Conservation (phyloP, 2,329 filamentous ascomycete genomes). For the Apiospora sp. region DNA sequence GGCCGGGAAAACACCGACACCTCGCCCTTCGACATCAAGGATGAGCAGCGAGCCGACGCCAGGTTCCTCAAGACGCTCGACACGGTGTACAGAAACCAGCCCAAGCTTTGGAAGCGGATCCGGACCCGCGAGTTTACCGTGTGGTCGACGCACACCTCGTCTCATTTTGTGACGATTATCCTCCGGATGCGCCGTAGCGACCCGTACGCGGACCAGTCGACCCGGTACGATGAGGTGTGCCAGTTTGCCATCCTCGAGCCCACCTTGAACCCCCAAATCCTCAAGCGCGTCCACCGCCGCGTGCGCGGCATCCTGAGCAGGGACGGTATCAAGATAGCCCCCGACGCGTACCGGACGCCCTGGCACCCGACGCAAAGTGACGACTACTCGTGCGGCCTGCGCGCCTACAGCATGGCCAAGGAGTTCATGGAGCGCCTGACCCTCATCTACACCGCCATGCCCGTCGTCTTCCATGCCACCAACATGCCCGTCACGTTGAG, state of each 20-base stretch:
- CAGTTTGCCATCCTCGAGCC: constrained; percentile 20
- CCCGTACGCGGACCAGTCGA: not conserved
- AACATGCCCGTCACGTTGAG: not conserved
- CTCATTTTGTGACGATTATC: constrained; percentile 8
- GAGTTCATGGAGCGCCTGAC: constrained; percentile 26
- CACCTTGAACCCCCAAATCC: not conserved
- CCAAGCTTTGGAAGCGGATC: not conserved
- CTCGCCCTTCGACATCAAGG: too few relatives aligned
- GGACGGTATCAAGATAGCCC: not conserved
- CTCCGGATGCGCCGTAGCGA: not conserved
- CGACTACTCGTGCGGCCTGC: constrained; percentile 4
- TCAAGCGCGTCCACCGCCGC: not conserved
- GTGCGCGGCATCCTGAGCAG: not conserved
- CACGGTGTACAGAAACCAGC: not conserved
- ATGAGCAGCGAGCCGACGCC: not conserved
- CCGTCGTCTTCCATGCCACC: not conserved
- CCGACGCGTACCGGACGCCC: not conserved
- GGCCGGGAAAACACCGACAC: too few relatives aligned
- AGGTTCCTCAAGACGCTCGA: not conserved
- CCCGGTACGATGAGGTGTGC: not conserved
- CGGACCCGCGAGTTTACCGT: constrained; percentile 22
- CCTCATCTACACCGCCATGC: not conserved
- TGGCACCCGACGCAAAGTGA: constrained; percentile 19
- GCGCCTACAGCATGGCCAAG: not conserved
- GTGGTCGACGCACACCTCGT: constrained; percentile 12